phyloP scores from a whole-genome alignment of 148 eudicot species.

The Diospyros kaki region DNA sequence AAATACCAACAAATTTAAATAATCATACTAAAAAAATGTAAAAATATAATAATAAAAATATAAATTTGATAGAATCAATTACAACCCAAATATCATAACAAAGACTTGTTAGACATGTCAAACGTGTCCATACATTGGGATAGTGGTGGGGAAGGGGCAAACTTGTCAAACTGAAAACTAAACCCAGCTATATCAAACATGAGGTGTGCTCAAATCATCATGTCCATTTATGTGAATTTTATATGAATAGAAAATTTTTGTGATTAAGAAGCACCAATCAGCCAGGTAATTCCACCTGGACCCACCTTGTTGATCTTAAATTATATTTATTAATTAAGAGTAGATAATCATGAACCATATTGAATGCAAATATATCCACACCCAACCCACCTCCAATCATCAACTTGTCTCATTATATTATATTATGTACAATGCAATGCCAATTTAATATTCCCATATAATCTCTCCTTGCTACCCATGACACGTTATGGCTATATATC shows the following conservation, averaged over 20 bases:
- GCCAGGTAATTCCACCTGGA: constrained; percentile 38
- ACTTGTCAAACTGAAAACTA: constrained; percentile 18
- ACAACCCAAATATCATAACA: too few species aligned
- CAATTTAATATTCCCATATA: too few species aligned
- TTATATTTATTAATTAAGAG: neutral
- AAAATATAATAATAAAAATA: too few species aligned
- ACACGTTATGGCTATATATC: too few species aligned
- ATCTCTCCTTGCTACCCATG: too few species aligned
- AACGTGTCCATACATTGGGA: neutral
- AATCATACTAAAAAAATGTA: too few species aligned
- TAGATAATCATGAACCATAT: constrained; percentile 22
- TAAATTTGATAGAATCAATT: too few species aligned
- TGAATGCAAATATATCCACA: constrained; percentile 20
- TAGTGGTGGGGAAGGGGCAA: constrained; percentile 16
- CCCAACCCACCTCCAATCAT: constrained; percentile 20
- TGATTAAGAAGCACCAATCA: constrained; percentile 9
- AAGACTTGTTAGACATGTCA: too few species aligned
- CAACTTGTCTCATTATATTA: neutral
- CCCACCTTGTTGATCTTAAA: constrained; percentile 19
- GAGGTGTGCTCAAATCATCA: constrained; percentile 19
- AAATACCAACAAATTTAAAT: too few species aligned
- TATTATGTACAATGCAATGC: too few species aligned
- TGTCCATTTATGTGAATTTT: constrained; percentile 5
- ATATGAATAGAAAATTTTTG: neutral
- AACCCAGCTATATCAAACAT: neutral